These are phyloP conservation scores for Trichoderma pleuroti DNA, from an alignment of 2,329 filamentous ascomycete genomes.

Conservation along the genomic window DNA sequence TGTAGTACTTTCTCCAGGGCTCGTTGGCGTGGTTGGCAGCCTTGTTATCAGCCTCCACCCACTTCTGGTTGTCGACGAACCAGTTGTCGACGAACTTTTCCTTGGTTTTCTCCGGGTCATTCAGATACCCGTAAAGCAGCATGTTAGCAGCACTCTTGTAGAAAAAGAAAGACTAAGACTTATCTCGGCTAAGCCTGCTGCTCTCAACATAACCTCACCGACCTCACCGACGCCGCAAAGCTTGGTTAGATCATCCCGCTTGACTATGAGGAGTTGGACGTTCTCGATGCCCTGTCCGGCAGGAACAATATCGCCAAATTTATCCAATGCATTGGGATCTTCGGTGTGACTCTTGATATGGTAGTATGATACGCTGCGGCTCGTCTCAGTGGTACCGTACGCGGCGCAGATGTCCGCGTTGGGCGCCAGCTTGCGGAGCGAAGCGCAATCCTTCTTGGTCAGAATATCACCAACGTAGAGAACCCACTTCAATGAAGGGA, in stretches of 20 bases:
- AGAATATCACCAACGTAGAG: constrained; percentile 93
- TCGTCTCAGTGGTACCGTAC: constrained; percentile 86
- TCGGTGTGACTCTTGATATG: constrained; percentile 69
- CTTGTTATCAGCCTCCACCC: constrained; percentile 60
- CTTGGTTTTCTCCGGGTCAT: constrained; percentile 55
- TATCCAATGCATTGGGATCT: constrained; percentile 52
- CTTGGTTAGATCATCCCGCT: constrained; percentile 61
- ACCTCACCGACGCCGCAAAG: constrained; percentile 77
- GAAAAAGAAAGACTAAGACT: not conserved
- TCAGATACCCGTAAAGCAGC: constrained; percentile 57
- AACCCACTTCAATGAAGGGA: constrained; percentile 70
- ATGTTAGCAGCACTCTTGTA: not conserved
- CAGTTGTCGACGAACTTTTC: constrained; percentile 81
- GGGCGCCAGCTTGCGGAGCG: constrained; percentile 71
- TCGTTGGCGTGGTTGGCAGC: constrained; percentile 46
- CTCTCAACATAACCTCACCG: constrained; percentile 80
- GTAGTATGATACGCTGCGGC: constrained; percentile 63
- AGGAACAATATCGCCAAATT: constrained; percentile 66
- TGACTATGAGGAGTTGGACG: constrained; percentile 82
- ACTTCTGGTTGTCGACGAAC: constrained; percentile 72
- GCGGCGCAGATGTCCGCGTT: constrained; percentile 78
- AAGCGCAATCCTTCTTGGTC: constrained; percentile 76
- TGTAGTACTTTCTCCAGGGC: constrained; percentile 74
- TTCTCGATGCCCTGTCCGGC: constrained; percentile 83
- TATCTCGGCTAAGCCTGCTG: constrained; percentile 72